Evolutionary conservation across 1,284 basidiomycete species (phyloP).

Genomic region (Leccinum fuscescens): DNA sequence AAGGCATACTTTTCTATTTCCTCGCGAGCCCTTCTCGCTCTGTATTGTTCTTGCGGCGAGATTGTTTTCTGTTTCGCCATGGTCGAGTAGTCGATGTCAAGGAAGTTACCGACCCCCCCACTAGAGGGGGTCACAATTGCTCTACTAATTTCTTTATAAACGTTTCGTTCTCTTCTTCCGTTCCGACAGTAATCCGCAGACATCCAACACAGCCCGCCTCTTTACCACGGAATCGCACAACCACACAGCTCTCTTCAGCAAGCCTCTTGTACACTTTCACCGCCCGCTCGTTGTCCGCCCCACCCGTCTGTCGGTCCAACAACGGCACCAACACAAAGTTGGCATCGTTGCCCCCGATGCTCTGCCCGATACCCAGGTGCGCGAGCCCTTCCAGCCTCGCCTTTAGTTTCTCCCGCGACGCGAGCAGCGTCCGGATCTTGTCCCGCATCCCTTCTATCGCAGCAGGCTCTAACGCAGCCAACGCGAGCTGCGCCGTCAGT

Average conservation of each 20-base stretch:
- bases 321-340: slow-evolving; percentile 92
- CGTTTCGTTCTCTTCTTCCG: slow-evolving; percentile 72
- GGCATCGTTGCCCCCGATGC: slow-evolving; percentile 84
- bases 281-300: slow-evolving; percentile 71
- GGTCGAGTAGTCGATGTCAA: not conserved
- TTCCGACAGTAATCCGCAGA: slow-evolving; percentile 89
- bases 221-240: slow-evolving; percentile 86
- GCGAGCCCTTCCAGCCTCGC: slow-evolving; percentile 45
- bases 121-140: slow-evolving; percentile 30
- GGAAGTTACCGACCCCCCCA: not conserved
- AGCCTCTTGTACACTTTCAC: slow-evolving; percentile 76
- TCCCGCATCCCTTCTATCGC: slow-evolving; percentile 66
- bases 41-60: slow-evolving; percentile 64
- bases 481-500: slow-evolving; percentile 83
- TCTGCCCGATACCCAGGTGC: slow-evolving; percentile 60
- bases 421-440: slow-evolving; percentile 62
- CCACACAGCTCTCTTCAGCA: slow-evolving; percentile 84
- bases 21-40: slow-evolving; percentile 55
- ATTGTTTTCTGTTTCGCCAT: slow-evolving; percentile 61
- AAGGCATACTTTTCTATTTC: slow-evolving; percentile 57
- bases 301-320: slow-evolving; percentile 44
- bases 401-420: slow-evolving; percentile 58
- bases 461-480: slow-evolving; percentile 69
- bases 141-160: slow-evolving; percentile 48
- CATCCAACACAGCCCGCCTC: slow-evolving; percentile 90